Base-by-base conservation (phyloP, 2,329 filamentous ascomycete species). In the Elsinoe batatas region DNA sequence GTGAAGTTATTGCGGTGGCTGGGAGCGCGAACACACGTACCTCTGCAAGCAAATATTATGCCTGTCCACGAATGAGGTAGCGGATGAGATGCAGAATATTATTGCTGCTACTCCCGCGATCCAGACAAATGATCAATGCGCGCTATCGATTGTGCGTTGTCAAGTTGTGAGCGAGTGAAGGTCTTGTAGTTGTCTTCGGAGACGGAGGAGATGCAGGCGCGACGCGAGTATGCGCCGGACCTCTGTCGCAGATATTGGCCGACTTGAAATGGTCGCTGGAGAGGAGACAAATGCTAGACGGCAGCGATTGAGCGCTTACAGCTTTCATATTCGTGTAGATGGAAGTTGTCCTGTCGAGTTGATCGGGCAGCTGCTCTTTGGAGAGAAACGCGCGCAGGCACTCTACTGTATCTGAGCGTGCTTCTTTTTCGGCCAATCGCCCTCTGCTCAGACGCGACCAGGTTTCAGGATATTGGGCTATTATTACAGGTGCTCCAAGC, bases 381-480 rank as follows among this genome's bases (percentile, higher is more conserved):
- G 32, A 26, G 47, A 26, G 17, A 17, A 51, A 51, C 32, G 47
- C 47, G 47, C 47, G 47, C 13, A 33, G 33, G 32, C 7, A 32
- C 26, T 37, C 32, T 22, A 22, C 22, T n/a, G n/a, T n/a, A n/a
- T 30, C 5, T 30, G 26, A 30, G 26, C 26, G 26, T 30, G 26
- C 26, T 30, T 30, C 26, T 30, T 30, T 30, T 30, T 44, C 40
- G 40, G 40, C 40, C 40, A 44, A 44, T 44, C n/a, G 18, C 40
- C 40, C 40, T 17, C n/a, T 44, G 47, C 47, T 51, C 47, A 51
- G 47, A 51, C 47, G 47, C 47, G 47, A 51, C 35, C 47, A 33
- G 32, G 47, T 51, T 51, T 51, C 47, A 51, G 47, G 47, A 51
- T 36, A 36, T 36, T 51, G 32, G 35, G 32, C 47, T 51, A 51